phyloP scores from a whole-genome alignment of 192 early-diverging fungal genomes.

The Coemansia sp. region DNA sequence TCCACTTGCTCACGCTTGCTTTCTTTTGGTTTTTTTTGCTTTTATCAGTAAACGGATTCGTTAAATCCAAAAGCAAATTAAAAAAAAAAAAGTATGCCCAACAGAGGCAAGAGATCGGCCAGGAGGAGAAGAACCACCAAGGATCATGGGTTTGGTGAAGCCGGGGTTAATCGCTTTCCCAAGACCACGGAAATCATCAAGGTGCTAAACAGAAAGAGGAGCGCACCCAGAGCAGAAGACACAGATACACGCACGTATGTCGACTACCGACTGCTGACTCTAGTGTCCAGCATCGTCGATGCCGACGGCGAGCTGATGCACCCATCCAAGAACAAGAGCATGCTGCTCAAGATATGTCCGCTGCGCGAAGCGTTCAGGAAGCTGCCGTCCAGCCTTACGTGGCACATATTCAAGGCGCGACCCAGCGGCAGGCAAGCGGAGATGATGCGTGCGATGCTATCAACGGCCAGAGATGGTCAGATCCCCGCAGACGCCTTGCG shows the following conservation, averaged over 20 bases:
- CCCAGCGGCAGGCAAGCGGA: neutral
- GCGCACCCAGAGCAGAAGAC: neutral
- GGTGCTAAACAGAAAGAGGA: neutral
- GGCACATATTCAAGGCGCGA: neutral
- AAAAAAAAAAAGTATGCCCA: neutral
- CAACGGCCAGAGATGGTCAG: neutral
- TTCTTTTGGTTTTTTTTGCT: too few relatives aligned
- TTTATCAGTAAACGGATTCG: too few relatives aligned
- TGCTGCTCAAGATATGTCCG: neutral
- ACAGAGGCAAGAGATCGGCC: neutral
- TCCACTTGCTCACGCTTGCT: too few relatives aligned
- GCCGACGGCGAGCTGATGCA: neutral
- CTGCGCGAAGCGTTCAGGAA: neutral
- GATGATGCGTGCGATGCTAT: neutral
- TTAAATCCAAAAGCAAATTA: too few relatives aligned
- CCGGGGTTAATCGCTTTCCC: slow-evolving; percentile 3
- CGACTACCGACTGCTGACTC: neutral
- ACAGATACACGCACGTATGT: neutral
- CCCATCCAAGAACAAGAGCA: neutral
- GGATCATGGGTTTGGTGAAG: neutral
- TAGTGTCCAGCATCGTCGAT: neutral
- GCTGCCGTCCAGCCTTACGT: neutral
- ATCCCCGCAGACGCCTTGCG: neutral
- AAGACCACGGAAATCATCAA: neutral
- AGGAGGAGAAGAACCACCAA: neutral